phyloP scores from a whole-genome alignment of 2,329 filamentous ascomycete genomes.

The Xylariaceae sp. region DNA sequence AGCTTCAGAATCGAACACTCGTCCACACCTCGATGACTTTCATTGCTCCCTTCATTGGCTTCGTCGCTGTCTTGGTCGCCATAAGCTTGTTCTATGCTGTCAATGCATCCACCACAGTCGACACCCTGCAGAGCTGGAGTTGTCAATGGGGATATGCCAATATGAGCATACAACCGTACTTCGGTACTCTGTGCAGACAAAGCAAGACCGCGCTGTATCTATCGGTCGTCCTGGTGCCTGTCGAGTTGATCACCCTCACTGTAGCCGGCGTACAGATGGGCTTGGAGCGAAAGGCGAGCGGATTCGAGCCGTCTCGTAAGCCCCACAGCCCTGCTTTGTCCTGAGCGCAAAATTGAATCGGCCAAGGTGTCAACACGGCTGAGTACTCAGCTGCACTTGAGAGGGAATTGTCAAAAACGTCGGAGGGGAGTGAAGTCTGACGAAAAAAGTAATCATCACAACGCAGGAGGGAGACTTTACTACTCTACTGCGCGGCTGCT shows the following conservation, averaged over 20 bases:
- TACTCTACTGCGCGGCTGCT: too few species aligned
- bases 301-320: slow-evolving; percentile 32
- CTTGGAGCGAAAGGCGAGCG: slow-evolving; percentile 48
- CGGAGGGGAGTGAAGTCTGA: background rate
- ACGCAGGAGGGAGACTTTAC: too few species aligned
- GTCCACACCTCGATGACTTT: slow-evolving; percentile 49
- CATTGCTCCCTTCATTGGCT: slow-evolving; percentile 50
- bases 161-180: slow-evolving; percentile 61
- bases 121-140: slow-evolving; percentile 67
- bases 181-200: slow-evolving; percentile 62
- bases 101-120: slow-evolving; percentile 57
- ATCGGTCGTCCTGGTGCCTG: slow-evolving; percentile 61
- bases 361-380: background rate
- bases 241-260: slow-evolving; percentile 58
- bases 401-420: too few species aligned
- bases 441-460: too few species aligned
- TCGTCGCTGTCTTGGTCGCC: slow-evolving; percentile 57
- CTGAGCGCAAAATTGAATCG: background rate
- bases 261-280: slow-evolving; percentile 54
- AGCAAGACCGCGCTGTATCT: slow-evolving; percentile 62
- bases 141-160: slow-evolving; percentile 64
- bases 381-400: background rate
- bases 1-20: slow-evolving; percentile 49
- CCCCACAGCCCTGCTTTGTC: slow-evolving; percentile 38
- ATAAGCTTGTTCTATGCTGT: slow-evolving; percentile 65